These are phyloP conservation scores for Suillus clintonianus DNA, from an alignment of 768 basidiomycete species.

Conservation along the genomic window DNA sequence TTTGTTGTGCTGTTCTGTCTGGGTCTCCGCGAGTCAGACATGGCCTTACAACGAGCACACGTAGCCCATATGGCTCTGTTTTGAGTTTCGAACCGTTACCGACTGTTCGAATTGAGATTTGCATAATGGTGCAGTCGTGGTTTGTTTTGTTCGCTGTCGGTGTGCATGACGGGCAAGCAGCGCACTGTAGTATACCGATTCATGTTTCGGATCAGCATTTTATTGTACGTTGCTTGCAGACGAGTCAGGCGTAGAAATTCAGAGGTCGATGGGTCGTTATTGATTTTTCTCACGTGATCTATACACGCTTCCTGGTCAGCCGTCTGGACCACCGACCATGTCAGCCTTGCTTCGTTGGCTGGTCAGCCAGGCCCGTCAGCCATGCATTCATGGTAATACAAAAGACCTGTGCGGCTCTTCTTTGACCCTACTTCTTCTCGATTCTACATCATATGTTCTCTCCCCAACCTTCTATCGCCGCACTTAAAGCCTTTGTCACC, in stretches of 20 bases:
- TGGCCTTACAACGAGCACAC: neutral
- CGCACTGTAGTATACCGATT: neutral
- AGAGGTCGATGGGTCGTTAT: neutral
- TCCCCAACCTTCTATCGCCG: neutral
- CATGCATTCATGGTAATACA: neutral
- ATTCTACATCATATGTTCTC: constrained; percentile 1
- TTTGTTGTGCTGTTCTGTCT: neutral
- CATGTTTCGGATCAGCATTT: neutral
- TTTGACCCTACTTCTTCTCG: neutral
- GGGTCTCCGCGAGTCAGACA: neutral
- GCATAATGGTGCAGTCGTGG: neutral
- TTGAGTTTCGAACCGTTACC: neutral
- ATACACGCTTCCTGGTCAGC: neutral
- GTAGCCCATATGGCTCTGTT: neutral
- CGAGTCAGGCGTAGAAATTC: neutral
- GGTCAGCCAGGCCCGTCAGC: constrained; percentile 18
- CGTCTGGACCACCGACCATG: neutral
- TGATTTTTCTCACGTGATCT: neutral
- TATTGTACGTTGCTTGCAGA: neutral
- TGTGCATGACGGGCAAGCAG: neutral
- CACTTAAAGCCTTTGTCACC: neutral
- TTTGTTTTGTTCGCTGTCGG: neutral
- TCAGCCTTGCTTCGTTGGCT: neutral
- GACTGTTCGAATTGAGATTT: neutral
- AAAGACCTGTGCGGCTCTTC: constrained; percentile 5